Conservation (phyloP, 331 rosid species). For the Ulmus americana region DNA sequence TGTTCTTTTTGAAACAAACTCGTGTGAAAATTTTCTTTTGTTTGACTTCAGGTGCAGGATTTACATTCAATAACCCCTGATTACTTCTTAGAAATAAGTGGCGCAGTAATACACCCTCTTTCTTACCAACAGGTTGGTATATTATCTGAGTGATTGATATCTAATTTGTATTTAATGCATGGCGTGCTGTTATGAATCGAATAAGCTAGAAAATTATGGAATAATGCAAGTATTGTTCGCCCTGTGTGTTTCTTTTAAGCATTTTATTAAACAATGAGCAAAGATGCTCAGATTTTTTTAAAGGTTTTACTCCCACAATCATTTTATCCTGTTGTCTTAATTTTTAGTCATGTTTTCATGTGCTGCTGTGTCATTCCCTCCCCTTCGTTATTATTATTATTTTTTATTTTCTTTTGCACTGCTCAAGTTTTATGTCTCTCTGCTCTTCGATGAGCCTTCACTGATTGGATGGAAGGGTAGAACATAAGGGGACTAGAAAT, state of each 20-base stretch:
- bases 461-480: too few relatives aligned
- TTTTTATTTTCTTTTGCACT: not conserved
- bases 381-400: not conserved
- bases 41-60: conserved; percentile 78
- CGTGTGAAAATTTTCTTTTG: not conserved
- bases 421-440: not conserved
- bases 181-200: conserved; percentile 4
- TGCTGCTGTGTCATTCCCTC: not conserved
- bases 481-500: too few relatives aligned
- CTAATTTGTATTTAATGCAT: not conserved
- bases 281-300: not conserved
- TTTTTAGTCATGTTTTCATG: not conserved
- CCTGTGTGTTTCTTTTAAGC: not conserved
- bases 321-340: not conserved
- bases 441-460: not conserved
- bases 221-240: not conserved
- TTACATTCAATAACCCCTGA: conserved; percentile 82
- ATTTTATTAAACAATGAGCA: not conserved
- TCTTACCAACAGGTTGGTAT: conserved; percentile 93
- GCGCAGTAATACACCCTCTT: conserved; percentile 92
- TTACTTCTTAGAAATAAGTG: conserved; percentile 87
- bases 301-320: not conserved
- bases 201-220: not conserved
- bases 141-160: conserved; percentile 13
- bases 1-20: conserved; percentile 5